These are phyloP conservation scores for Cytospora piceicola DNA, from an alignment of 2,329 filamentous ascomycete genomes.

Conservation along the genomic window DNA sequence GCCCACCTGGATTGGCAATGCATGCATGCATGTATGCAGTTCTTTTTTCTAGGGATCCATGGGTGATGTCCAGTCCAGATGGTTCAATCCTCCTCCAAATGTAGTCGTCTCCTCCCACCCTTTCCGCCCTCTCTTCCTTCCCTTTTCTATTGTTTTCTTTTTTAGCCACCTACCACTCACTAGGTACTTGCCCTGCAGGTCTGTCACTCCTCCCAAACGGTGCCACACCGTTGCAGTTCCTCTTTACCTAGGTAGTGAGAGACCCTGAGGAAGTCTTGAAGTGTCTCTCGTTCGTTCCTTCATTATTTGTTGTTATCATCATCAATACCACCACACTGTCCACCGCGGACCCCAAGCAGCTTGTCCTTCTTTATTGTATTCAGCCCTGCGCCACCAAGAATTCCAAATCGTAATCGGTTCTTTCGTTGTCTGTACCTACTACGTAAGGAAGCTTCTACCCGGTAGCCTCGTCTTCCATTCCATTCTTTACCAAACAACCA, in stretches of 20 bases:
- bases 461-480: neutral
- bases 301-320: slow-evolving; percentile 14
- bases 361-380: slow-evolving; percentile 10
- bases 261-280: slow-evolving; percentile 12
- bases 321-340: slow-evolving; percentile 1
- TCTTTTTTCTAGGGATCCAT: neutral
- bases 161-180: slow-evolving; percentile 12
- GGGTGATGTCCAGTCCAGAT: too few species aligned
- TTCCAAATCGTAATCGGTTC: slow-evolving; percentile 6
- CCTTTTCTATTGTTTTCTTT: slow-evolving; percentile 15
- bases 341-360: slow-evolving; percentile 12
- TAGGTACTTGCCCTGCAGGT: slow-evolving; percentile 16
- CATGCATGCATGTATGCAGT: neutral
- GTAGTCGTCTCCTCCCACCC: too few species aligned
- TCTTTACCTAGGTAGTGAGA: slow-evolving; percentile 12
- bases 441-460: neutral
- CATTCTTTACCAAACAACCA: neutral
- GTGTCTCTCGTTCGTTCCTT: slow-evolving; percentile 28
- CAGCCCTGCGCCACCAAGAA: neutral
- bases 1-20: neutral
- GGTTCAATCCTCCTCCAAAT: slow-evolving; percentile 13
- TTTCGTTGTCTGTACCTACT: neutral
- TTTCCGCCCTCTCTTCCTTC: too few species aligned
- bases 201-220: slow-evolving; percentile 19
- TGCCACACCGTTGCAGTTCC: slow-evolving; percentile 6